Conservation (phyloP, 768 basidiomycete species). For the Lactarius sanguifluus region DNA sequence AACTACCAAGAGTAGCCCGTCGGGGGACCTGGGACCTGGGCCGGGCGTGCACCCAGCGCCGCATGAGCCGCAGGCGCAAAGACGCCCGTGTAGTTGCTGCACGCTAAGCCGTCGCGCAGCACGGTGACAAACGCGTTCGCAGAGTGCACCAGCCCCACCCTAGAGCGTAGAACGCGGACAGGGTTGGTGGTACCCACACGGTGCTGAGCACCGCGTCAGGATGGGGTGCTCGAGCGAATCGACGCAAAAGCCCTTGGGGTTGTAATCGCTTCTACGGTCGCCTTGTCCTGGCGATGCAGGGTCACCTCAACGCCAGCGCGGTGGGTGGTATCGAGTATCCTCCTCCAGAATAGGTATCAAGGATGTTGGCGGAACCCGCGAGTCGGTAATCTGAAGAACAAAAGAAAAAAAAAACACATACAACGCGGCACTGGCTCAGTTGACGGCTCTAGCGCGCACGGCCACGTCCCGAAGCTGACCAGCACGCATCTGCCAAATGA, state of each 20-base stretch:
- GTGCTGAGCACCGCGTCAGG: constrained; percentile 33
- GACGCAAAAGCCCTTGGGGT: constrained; percentile 32
- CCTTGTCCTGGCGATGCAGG: constrained; percentile 48
- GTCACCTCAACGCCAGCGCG: constrained; percentile 55
- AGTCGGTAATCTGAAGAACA: constrained; percentile 48
- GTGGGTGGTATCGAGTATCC: constrained; percentile 54
- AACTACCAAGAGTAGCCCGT: constrained; percentile 61
- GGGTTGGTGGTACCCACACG: constrained; percentile 62
- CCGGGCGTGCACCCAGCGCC: constrained; percentile 51
- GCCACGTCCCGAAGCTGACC: constrained; percentile 36
- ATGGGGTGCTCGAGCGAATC: constrained; percentile 55
- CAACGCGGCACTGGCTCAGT: background rate
- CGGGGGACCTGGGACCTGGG: constrained; percentile 53
- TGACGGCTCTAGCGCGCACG: background rate
- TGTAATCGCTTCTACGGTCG: constrained; percentile 36
- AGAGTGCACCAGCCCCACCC: constrained; percentile 32
- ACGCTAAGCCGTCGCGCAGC: constrained; percentile 48
- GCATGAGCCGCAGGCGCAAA: constrained; percentile 64
- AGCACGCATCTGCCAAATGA: constrained; percentile 47
- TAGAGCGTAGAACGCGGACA: constrained; percentile 48
- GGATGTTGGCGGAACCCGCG: constrained; percentile 44
- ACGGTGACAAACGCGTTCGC: constrained; percentile 46
- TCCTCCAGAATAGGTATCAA: constrained; percentile 42
- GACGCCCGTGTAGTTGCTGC: constrained; percentile 65
- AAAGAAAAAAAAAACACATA: background rate